Evolutionary conservation across 2,329 filamentous ascomycete genomes (phyloP), one percentile per base, ranked within the genome.

Genomic region (Cladophialophora chaetospira): DNA sequence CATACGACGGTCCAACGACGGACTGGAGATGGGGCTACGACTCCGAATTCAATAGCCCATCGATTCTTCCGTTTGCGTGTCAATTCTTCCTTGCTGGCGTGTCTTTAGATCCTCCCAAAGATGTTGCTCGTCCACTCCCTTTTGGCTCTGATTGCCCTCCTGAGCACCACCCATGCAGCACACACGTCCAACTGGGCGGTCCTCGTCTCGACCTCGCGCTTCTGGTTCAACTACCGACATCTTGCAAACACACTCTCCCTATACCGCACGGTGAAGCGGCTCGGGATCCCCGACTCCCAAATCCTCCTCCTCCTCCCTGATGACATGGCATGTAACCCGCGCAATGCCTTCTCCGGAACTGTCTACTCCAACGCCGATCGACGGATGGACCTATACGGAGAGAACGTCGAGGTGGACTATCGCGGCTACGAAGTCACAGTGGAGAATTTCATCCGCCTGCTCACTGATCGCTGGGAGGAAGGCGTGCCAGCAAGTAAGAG

Each of bases 291-390:
- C 31, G 94, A 99, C 75, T 96, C 91, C 49, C 94, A 99, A 73
- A 99, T 99, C 75, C 97, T 99, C 72, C 88, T 99, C 65, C 97
- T 99, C 92, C 85, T 99, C n/a, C 94, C 94, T 19, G 94, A 99
- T 73, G 94, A 99, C 77, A 97, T 99, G 91, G 94, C 94, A 35
- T 99, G 94, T 81, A 99, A 99, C 75, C 94, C 94, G 28, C 91
- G 94, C 68, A 99, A 99, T 72, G 91, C 92, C 47, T 99, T 99
- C 73, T 92, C 94, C 0, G 94, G 94, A 50, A 97, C 92, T 51
- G 94, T 99, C 26, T 99, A 97, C 82, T 97, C 94, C 76, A 97
- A 99, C 71, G 92, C 94, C 33, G 92, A 97, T 73, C 89, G 94
- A 63, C 91, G 91, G 6, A 88, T 99, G 46, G 94, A 99, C 70